Percentiles rank a stretch among this genome's conserved stretches.
Conservation (phyloP, 768 basidiomycete genomes). For the Leccinum olivaceopallidum region DNA sequence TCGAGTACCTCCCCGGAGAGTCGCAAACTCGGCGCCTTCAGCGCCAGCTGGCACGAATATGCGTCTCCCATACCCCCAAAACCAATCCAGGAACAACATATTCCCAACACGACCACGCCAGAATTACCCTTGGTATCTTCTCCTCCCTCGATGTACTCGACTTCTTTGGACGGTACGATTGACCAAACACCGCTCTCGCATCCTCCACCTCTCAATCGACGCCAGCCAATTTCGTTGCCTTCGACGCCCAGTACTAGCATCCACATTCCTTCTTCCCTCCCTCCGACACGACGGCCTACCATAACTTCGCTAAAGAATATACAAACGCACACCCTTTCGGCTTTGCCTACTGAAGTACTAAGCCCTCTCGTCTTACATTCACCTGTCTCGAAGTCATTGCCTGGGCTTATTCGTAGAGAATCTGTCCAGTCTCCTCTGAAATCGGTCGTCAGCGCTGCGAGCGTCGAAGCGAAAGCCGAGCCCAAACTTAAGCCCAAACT, state of each 20-base stretch:
- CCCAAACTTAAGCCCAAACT: conserved; percentile 6
- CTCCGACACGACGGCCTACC: conserved; percentile 20
- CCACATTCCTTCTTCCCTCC: conserved; percentile 16
- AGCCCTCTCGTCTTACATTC: conserved; percentile 33
- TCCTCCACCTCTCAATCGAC: conserved; percentile 33
- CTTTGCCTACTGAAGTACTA: conserved; percentile 29
- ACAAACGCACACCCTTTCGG: conserved; percentile 26
- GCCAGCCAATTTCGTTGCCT: conserved; percentile 34
- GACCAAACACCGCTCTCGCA: conserved; percentile 17
- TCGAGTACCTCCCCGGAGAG: neutral
- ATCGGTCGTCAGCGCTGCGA: conserved; percentile 10
- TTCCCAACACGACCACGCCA: neutral
- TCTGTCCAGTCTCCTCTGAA: conserved; percentile 29
- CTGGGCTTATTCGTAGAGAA: conserved; percentile 24
- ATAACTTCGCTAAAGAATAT: conserved; percentile 25
- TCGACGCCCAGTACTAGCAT: conserved; percentile 30
- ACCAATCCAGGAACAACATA: neutral
- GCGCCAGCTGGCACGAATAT: neutral
- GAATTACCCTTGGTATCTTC: conserved; percentile 17
- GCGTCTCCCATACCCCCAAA: neutral
- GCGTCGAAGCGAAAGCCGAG: conserved; percentile 12
- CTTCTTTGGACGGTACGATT: conserved; percentile 5
- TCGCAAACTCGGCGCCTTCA: neutral
- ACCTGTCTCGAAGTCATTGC: conserved; percentile 20
- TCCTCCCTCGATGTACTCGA: conserved; percentile 13